Evolutionary conservation across 164 flowering plant genomes (phyloP).

Genomic region (Paratinospora sagittata): DNA sequence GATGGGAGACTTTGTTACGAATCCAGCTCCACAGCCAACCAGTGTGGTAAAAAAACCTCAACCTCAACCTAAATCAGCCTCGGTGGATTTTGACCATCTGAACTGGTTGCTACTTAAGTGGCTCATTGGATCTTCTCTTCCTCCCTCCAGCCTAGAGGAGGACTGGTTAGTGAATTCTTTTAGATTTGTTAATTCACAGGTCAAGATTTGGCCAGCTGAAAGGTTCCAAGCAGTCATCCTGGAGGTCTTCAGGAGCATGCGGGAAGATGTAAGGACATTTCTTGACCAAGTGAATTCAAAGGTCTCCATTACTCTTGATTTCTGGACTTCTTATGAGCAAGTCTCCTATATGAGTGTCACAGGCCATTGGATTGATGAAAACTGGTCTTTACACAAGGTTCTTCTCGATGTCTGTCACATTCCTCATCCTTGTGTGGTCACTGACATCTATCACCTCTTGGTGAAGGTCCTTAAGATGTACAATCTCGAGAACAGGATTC

Average conservation of each 20-base stretch:
- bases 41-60: constrained; percentile 49
- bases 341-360: constrained; percentile 76
- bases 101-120: constrained; percentile 92
- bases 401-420: constrained; percentile 80
- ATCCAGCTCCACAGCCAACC: constrained; percentile 31
- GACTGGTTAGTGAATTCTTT: constrained; percentile 65
- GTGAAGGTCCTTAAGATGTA: constrained; percentile 61
- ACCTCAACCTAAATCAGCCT: constrained; percentile 41
- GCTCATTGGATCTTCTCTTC: constrained; percentile 64
- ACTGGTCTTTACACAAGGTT: constrained; percentile 72
- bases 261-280: constrained; percentile 48
- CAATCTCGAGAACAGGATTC: constrained; percentile 59
- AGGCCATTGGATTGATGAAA: constrained; percentile 89
- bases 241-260: constrained; percentile 82
- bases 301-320: constrained; percentile 67
- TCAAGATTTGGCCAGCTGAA: constrained; percentile 66
- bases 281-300: constrained; percentile 65
- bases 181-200: constrained; percentile 63
- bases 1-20: constrained; percentile 33
- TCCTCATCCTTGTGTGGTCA: constrained; percentile 59
- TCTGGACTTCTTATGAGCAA: constrained; percentile 86
- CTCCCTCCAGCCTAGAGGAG: constrained; percentile 71
- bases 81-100: constrained; percentile 74
- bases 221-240: constrained; percentile 48
- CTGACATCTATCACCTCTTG: constrained; percentile 56